Percentiles rank a stretch among this genome's conserved stretches.
phyloP scores from a whole-genome alignment of 768 basidiomycete genomes.

The Tricholomella constricta region DNA sequence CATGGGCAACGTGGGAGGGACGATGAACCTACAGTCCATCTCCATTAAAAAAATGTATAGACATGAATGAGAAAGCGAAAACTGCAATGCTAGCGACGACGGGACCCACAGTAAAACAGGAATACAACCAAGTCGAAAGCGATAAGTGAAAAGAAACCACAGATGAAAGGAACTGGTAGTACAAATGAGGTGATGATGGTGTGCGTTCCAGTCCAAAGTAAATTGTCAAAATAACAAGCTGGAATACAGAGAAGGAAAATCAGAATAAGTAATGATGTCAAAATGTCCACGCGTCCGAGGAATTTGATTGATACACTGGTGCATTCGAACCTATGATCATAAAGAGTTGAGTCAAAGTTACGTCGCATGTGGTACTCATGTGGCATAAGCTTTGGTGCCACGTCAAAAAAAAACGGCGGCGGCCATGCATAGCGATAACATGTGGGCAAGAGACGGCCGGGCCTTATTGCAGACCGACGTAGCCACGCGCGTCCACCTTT shows the following conservation, averaged over 20 bases:
- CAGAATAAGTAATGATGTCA: background rate
- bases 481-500: constrained; percentile 83
- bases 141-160: constrained; percentile 21
- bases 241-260: background rate
- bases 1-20: constrained; percentile 5
- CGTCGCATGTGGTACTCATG: constrained; percentile 4
- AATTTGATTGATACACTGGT: constrained; percentile 20
- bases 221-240: constrained; percentile 18
- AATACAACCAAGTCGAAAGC: constrained; percentile 21
- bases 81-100: constrained; percentile 2
- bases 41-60: background rate
- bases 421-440: constrained; percentile 1
- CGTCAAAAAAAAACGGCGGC: background rate
- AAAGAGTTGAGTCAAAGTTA: background rate
- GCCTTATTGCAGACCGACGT: constrained; percentile 54
- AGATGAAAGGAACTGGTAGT: constrained; percentile 14
- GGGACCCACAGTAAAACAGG: background rate
- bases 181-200: constrained; percentile 11
- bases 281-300: constrained; percentile 22
- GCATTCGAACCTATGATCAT: constrained; percentile 7
- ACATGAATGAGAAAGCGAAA: background rate
- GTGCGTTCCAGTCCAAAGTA: constrained; percentile 11
- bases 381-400: constrained; percentile 3
- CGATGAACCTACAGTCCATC: constrained; percentile 15
- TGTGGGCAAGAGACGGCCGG: constrained; percentile 5